phyloP scores from a whole-genome alignment of 2,329 filamentous ascomycete genomes.

The Cercospora citrullina region DNA sequence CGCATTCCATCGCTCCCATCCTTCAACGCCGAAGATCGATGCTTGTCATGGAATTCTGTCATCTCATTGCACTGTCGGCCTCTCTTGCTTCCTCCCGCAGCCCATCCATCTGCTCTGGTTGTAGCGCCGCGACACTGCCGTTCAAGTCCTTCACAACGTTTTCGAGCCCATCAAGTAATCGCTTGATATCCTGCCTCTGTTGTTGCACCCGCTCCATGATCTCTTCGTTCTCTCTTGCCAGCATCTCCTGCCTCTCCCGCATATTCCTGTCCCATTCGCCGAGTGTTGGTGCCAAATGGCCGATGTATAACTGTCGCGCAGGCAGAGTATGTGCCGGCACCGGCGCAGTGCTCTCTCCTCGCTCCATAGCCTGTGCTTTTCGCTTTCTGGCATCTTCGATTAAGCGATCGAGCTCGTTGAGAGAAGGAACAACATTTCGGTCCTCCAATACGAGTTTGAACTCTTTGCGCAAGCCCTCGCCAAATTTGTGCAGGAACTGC shows the following conservation, averaged over 20 bases:
- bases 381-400: conserved; percentile 59
- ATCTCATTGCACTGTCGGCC: conserved; percentile 30
- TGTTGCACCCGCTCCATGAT: conserved; percentile 53
- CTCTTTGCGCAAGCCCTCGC: conserved; percentile 52
- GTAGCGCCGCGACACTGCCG: conserved; percentile 46
- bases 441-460: conserved; percentile 62
- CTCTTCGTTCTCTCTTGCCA: conserved; percentile 55
- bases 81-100: conserved; percentile 34
- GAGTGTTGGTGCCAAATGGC: conserved; percentile 61
- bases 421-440: conserved; percentile 55
- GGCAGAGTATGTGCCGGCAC: conserved; percentile 60
- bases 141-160: conserved; percentile 59
- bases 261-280: conserved; percentile 52
- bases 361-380: conserved; percentile 46
- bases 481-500: conserved; percentile 60
- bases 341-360: conserved; percentile 38
- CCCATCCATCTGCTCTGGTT: conserved; percentile 35
- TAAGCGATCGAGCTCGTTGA: conserved; percentile 62
- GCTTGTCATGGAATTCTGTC: conserved; percentile 22
- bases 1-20: background rate
- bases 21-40: background rate
- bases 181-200: conserved; percentile 60
- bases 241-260: conserved; percentile 50
- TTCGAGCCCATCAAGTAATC: conserved; percentile 56
- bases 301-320: conserved; percentile 57